Conservation (phyloP, 495 filamentous ascomycete genomes). For the Talaromyces liani region DNA sequence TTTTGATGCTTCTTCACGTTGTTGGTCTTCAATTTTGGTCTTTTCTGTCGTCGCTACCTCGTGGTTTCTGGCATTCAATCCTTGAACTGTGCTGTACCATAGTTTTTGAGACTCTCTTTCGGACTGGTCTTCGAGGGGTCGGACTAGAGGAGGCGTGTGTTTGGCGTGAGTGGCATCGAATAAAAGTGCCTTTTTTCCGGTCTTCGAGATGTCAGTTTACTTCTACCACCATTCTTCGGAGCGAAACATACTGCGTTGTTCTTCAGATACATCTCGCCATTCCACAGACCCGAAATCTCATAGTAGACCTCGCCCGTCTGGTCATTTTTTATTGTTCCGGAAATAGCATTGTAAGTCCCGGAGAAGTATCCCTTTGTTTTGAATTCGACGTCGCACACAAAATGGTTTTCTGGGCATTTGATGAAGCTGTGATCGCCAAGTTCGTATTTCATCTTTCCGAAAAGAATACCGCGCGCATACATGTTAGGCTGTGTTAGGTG, state of each 20-base stretch:
- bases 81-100: constrained; percentile 73
- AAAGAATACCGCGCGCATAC: constrained; percentile 95
- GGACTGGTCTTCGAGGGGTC: constrained; percentile 79
- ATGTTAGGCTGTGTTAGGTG: constrained; percentile 97
- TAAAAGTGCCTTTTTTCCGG: constrained; percentile 76
- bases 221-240: not conserved
- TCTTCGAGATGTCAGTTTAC: constrained; percentile 40
- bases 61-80: constrained; percentile 78
- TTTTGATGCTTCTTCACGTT: constrained; percentile 80
- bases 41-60: constrained; percentile 91
- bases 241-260: constrained; percentile 58
- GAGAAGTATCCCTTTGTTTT: constrained; percentile 98
- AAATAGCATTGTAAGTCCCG: constrained; percentile 93
- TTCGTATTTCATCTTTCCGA: constrained; percentile 99
- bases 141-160: constrained; percentile 63
- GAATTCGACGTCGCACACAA: constrained; percentile 94
- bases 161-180: constrained; percentile 78
- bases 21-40: constrained; percentile 83
- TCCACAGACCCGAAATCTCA: constrained; percentile 90
- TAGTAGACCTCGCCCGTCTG: constrained; percentile 78
- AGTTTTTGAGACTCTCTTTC: constrained; percentile 85
- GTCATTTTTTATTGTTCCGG: constrained; percentile 85
- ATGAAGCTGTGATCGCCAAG: constrained; percentile 94
- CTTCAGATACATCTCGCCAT: constrained; percentile 85
- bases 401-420: constrained; percentile 77